These are phyloP conservation scores for Pugionium dolabratum DNA, from an alignment of 345 rosid genomes.

Conservation along the genomic window DNA sequence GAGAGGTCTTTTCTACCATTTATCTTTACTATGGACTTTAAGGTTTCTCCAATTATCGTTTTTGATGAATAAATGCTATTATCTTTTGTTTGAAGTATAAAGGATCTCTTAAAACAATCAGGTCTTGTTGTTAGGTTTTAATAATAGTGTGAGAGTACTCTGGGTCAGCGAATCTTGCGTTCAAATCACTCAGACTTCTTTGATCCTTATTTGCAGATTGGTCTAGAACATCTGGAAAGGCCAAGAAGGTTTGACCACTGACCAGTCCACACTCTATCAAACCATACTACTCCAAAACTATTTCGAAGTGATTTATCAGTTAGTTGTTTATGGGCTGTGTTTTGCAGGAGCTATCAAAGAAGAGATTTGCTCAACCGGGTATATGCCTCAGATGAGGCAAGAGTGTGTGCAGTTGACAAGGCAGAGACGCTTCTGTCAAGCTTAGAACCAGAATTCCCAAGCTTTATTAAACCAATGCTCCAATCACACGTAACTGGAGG, in stretches of 20 bases:
- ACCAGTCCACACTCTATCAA: slow-evolving; percentile 1
- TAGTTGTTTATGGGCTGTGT: not conserved
- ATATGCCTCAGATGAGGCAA: slow-evolving; percentile 59
- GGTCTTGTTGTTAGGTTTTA: not conserved
- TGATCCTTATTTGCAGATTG: slow-evolving; percentile 43
- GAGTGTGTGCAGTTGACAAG: slow-evolving; percentile 52
- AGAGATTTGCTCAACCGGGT: slow-evolving; percentile 57
- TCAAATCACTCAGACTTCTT: not conserved
- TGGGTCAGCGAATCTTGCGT: too few relatives aligned
- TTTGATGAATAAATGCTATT: not conserved
- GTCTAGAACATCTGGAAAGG: slow-evolving; percentile 44
- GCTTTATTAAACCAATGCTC: slow-evolving; percentile 58
- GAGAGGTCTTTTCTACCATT: slow-evolving; percentile 47
- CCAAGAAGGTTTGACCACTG: slow-evolving; percentile 47
- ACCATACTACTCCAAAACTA: not conserved
- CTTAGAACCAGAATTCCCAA: slow-evolving; percentile 53
- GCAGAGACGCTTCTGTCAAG: slow-evolving; percentile 57
- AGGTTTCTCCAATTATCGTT: not conserved
- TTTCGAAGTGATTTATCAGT: not conserved
- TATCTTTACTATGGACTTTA: slow-evolving; percentile 7
- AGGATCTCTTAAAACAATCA: not conserved
- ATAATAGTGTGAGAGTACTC: too few relatives aligned
- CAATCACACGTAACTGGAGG: slow-evolving; percentile 63
- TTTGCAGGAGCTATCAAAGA: slow-evolving; percentile 48
- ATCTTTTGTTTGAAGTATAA: too few relatives aligned